phyloP scores from a whole-genome alignment of 2,329 filamentous ascomycete genomes.

The Rhynchosporium agropyri region DNA sequence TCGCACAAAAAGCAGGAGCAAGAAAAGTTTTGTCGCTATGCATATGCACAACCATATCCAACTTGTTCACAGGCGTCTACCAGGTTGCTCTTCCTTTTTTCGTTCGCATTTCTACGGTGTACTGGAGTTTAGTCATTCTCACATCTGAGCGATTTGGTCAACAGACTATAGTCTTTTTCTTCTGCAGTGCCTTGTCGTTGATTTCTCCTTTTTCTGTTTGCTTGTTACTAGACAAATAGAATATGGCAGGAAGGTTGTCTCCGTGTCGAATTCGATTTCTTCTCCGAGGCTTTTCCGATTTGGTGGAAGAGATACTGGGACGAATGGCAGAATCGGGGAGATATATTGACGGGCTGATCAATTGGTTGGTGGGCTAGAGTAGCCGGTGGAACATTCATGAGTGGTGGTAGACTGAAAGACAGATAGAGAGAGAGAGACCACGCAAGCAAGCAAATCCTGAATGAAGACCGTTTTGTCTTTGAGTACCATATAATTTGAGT shows the following conservation, averaged over 20 bases:
- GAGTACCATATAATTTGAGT: neutral
- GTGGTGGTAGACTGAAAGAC: constrained; percentile 1
- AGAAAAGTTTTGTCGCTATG: constrained; percentile 34
- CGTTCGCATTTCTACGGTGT: constrained; percentile 41
- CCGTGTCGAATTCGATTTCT: constrained; percentile 16
- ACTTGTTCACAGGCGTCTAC: constrained; percentile 37
- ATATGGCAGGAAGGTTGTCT: constrained; percentile 35
- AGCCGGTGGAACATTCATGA: constrained; percentile 15
- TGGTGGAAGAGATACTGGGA: constrained; percentile 20
- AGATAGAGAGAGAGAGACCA: constrained; percentile 11
- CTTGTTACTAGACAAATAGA: constrained; percentile 35
- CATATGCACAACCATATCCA: constrained; percentile 32
- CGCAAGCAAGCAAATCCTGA: constrained; percentile 15
- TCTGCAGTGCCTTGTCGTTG: constrained; percentile 5
- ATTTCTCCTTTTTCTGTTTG: neutral
- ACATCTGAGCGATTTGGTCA: constrained; percentile 43
- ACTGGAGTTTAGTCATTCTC: constrained; percentile 38
- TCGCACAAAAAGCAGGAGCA: constrained; percentile 32
- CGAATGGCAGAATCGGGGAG: constrained; percentile 1
- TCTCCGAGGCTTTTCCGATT: constrained; percentile 12
- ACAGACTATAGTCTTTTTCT: constrained; percentile 37
- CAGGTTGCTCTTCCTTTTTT: constrained; percentile 33
- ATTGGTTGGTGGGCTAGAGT: constrained; percentile 31
- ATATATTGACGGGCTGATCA: constrained; percentile 24
- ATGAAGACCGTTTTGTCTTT: constrained; percentile 28